These are phyloP conservation scores for Solanum habrochaites DNA, from an alignment of 257 asterid species.

Conservation along the genomic window DNA sequence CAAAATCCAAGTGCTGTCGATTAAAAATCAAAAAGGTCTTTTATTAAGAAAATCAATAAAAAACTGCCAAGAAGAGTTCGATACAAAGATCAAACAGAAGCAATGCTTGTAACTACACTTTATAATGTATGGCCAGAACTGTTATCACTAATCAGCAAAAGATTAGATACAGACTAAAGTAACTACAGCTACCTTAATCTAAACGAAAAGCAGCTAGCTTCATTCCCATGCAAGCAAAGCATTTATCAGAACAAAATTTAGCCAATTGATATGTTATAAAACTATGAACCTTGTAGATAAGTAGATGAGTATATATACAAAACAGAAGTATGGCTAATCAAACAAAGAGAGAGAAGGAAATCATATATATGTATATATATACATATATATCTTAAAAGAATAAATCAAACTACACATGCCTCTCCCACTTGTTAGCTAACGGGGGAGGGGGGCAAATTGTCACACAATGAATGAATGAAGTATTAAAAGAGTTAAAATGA, in stretches of 20 bases:
- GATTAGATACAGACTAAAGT: not conserved
- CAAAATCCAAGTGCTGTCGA: conserved; percentile 76
- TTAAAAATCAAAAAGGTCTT: conserved; percentile 1
- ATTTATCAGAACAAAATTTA: not conserved
- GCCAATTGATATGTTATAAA: not conserved
- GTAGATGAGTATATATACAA: not conserved
- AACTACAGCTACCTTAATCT: not conserved
- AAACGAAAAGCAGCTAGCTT: not conserved
- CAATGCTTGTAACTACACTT: not conserved
- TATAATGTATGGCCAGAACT: not conserved
- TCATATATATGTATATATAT: too few relatives aligned
- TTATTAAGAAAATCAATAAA: not conserved
- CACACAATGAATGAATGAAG: too few relatives aligned
- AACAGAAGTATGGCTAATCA: not conserved
- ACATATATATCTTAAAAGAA: too few relatives aligned
- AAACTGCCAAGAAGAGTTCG: not conserved
- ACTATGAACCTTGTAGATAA: not conserved
- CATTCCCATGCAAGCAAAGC: not conserved
- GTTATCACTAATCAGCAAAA: not conserved
- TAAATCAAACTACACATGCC: too few relatives aligned
- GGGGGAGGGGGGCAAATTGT: too few relatives aligned
- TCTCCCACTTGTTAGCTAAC: too few relatives aligned
- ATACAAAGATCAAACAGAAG: not conserved
- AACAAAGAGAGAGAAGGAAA: not conserved
- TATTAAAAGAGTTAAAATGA: not conserved